Evolutionary conservation across 2,329 filamentous ascomycete species (phyloP).

Genomic region (Colletotrichum tabaci): DNA sequence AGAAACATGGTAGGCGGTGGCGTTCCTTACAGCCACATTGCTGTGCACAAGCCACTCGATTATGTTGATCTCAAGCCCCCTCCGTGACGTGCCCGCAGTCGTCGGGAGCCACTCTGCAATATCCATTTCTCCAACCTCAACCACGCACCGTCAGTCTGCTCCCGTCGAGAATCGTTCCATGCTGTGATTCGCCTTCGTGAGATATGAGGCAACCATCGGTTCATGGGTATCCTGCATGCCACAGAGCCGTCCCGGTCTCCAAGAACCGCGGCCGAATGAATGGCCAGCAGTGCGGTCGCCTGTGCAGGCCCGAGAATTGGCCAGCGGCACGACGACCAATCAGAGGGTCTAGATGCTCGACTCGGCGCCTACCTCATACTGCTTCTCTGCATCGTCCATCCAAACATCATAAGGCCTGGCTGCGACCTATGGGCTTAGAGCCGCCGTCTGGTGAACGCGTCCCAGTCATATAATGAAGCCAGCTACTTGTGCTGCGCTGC

Average conservation of each 20-base stretch:
- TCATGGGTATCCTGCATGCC: slow-evolving; percentile 11
- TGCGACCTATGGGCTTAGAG: slow-evolving; percentile 34
- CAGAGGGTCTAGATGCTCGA: slow-evolving; percentile 23
- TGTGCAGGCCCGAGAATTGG: slow-evolving; percentile 40
- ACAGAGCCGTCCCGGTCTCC: slow-evolving; percentile 19
- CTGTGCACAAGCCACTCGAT: background rate
- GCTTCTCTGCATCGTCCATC: slow-evolving; percentile 40
- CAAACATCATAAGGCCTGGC: slow-evolving; percentile 39
- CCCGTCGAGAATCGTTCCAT: background rate
- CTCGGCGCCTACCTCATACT: slow-evolving; percentile 44
- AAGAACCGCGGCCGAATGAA: slow-evolving; percentile 38
- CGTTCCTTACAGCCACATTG: slow-evolving; percentile 8
- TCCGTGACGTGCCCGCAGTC: no score
- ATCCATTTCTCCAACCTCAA: background rate
- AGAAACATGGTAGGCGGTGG: background rate
- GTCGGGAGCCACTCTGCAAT: background rate
- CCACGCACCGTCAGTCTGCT: slow-evolving; percentile 1
- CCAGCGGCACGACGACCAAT: slow-evolving; percentile 42
- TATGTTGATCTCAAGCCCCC: background rate
- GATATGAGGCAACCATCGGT: slow-evolving; percentile 8
- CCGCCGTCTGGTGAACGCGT: slow-evolving; percentile 25
- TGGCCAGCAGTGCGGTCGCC: slow-evolving; percentile 33
- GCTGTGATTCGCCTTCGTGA: slow-evolving; percentile 28
- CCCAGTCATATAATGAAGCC: slow-evolving; percentile 42
- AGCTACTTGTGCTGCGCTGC: slow-evolving; percentile 33